Conservation (phyloP, 257 asterid genomes). For the Solanum paucissectum region DNA sequence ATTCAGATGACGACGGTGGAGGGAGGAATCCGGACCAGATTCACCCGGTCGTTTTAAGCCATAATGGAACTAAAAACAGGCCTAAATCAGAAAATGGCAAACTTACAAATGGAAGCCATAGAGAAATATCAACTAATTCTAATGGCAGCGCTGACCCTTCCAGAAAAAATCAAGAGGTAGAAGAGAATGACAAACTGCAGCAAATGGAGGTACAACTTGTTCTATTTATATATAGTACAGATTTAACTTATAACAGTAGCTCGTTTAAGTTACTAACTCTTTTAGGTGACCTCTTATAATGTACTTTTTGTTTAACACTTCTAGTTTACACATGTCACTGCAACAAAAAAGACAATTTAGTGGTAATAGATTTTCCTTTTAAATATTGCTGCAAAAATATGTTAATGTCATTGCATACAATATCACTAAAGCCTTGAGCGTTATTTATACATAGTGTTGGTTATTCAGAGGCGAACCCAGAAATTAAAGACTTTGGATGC, state of each 20-base stretch:
- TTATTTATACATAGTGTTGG: background rate
- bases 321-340: background rate
- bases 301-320: background rate
- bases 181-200: slow-evolving; percentile 45
- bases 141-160: slow-evolving; percentile 9
- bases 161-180: slow-evolving; percentile 19
- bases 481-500: too few species aligned
- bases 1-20: slow-evolving; percentile 47
- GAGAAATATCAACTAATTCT: slow-evolving; percentile 12
- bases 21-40: slow-evolving; percentile 6
- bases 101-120: slow-evolving; percentile 16
- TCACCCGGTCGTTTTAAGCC: slow-evolving; percentile 13
- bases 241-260: background rate
- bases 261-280: background rate
- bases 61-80: slow-evolving; percentile 17
- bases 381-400: background rate
- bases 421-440: background rate
- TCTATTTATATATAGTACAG: background rate
- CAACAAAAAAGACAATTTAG: too few species aligned
- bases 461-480: too few species aligned
- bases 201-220: slow-evolving; percentile 73
- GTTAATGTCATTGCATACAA: background rate
- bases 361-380: background rate
- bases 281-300: background rate
- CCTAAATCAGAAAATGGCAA: slow-evolving; percentile 21